Base-by-base conservation (phyloP, 768 basidiomycete species). In the Suillus brevipes region DNA sequence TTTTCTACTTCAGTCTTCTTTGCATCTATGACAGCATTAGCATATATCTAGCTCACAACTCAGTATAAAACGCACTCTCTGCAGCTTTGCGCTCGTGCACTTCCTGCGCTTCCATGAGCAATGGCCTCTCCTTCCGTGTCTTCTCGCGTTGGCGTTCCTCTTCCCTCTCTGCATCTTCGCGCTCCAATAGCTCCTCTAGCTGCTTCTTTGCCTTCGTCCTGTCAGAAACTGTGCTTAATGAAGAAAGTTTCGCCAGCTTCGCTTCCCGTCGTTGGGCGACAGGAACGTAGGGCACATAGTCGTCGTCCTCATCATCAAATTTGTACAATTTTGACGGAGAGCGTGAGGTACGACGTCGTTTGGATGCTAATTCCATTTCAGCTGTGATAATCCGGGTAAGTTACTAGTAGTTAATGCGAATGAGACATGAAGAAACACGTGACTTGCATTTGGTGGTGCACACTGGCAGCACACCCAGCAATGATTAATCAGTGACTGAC, bases 71-170 rank as follows among this genome's bases (percentile, higher is more conserved):
- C 79, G 55, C 62, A 93, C 94, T 91, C 80, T 97, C 92, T 62
- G 82, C 84, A 5, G 91, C 93, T 77, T 90, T 94, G 75, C 83
- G 83, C 31, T 84, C 83, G 72, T 97, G 94, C 38, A 99, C 96
- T 73, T 99, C 97, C 77, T 98, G 95, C 1, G 97, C 97, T 75
- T 97, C 95, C 72, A 95, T 76, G 59, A 99, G 79, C 57, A 99
- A 78, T 0, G 95, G 97, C 70, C 94, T 80, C 78, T 96, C 94
- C 75, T 88, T 90, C 66, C 96, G 78, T 23, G 87, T 85, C 71
- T 84, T 88, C 74, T 97, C 94, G 69, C 85, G 85, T 40, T 82
- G 81, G 61, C 80, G 75, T 73, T 96, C 92, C 71, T 94, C 92
- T 70, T 95, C 94, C 58, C 87, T 85, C 66, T 91, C 89, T 45